These are phyloP conservation scores for Cyclotella sp. DNA, from an alignment of 108 stramenopile genomes.

Conservation along the genomic window DNA sequence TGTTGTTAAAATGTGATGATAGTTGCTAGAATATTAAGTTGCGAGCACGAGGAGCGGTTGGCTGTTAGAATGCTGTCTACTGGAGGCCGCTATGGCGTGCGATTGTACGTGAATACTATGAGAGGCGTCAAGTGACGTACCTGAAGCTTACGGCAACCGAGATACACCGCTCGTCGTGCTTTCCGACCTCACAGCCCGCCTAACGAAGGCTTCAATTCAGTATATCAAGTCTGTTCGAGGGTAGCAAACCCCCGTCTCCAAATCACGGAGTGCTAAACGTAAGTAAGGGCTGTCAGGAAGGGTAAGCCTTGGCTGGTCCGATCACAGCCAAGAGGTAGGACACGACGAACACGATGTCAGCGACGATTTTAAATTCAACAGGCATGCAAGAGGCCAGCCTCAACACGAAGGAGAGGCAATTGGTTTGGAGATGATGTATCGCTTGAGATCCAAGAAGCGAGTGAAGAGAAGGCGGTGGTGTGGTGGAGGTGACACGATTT, in stretches of 20 bases:
- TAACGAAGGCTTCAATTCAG: neutral
- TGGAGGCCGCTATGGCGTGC: neutral
- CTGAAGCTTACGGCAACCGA: too few species aligned
- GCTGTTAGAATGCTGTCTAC: neutral
- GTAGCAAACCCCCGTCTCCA: neutral
- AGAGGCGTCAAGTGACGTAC: too few species aligned
- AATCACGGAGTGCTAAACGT: neutral
- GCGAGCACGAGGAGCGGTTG: neutral
- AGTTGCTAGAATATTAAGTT: neutral
- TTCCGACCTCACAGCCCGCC: neutral
- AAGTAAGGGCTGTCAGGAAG: constrained; percentile 25
- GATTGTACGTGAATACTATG: too few species aligned
- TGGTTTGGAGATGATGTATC: neutral
- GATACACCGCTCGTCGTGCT: neutral
- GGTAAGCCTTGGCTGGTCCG: constrained; percentile 20
- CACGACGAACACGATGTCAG: constrained; percentile 21
- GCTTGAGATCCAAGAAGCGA: too few species aligned
- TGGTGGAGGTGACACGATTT: too few species aligned
- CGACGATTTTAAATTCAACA: neutral
- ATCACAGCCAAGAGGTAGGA: constrained; percentile 27
- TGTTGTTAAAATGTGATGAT: constrained; percentile 7
- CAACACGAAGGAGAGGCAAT: constrained; percentile 27
- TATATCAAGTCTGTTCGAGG: neutral
- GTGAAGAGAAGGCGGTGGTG: too few species aligned
- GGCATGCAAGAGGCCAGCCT: constrained; percentile 23